Evolutionary conservation across 2,329 filamentous ascomycete species (phyloP).

Genomic region (Penicillium freii): DNA sequence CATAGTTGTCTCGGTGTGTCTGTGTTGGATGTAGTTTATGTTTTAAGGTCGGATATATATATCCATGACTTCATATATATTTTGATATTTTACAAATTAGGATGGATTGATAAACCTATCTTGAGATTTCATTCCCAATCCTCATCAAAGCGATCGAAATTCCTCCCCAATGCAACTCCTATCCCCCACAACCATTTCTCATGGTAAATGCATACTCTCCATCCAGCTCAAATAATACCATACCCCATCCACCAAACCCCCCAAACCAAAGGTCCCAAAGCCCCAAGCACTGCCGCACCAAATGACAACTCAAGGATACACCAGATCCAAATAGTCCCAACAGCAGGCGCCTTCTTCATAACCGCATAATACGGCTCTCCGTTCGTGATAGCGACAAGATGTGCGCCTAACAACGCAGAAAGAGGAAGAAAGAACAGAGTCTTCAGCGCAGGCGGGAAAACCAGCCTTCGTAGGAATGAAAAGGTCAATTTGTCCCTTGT

Average conservation of each 20-base stretch:
- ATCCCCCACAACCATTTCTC: too few relatives aligned
- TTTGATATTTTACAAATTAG: background rate
- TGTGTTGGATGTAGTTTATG: background rate
- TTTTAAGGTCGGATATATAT: background rate
- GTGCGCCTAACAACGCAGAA: constrained; percentile 60
- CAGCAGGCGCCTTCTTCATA: constrained; percentile 86
- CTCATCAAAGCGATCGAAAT: background rate
- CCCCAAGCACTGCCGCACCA: constrained; percentile 59
- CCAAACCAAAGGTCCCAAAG: constrained; percentile 52
- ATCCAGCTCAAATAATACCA: constrained; percentile 34
- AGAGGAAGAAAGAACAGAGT: constrained; percentile 37
- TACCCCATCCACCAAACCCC: constrained; percentile 56
- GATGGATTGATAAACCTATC: background rate
- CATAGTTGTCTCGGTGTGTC: background rate
- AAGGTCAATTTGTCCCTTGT: constrained; percentile 26
- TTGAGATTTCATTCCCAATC: background rate
- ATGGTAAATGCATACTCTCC: background rate
- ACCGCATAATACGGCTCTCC: constrained; percentile 76
- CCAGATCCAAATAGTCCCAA: constrained; percentile 93
- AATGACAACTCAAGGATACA: constrained; percentile 82
- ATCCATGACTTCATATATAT: background rate
- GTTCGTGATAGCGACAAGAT: constrained; percentile 80
- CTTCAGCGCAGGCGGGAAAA: constrained; percentile 35
- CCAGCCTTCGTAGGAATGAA: constrained; percentile 28
- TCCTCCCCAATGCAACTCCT: background rate